Base-by-base conservation (phyloP, 345 rosid species). In the Erucastrum elatum region DNA sequence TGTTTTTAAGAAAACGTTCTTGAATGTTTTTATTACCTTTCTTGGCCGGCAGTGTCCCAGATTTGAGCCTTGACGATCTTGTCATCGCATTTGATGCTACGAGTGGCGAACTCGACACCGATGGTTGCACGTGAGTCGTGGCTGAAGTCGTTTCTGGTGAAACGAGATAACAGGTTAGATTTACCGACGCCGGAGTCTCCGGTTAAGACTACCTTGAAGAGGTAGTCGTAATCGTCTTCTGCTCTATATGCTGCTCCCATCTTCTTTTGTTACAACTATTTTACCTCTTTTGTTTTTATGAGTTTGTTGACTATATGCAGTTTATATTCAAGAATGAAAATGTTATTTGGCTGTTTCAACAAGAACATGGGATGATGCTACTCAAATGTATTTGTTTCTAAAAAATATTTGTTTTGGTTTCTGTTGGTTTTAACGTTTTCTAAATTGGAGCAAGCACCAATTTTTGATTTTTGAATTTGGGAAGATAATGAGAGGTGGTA, bases 1-100 rank as follows among this genome's bases (percentile, higher is more conserved):
- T 8, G 10, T 2, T 2, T 37, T 37, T 7, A 39, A 37, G 41
- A 37, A 37, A 10, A 37, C 3, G 41, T 37, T 37, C 41, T 37
- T 37, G 41, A 37, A 37, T 37, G 3, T 37, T 37, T 8, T 37
- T 37, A 15, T 1, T 67, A 89, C 91, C 97, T 89, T 83, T 94
- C 98, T 81, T 94, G 98, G 13, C 98, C 98, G 7, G 98, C 98
- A 0, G 97, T 90, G 71, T 94, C 98, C 97, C 98, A 94, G 77
- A 91, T 91, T 89, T 94, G 98, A 31, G 97, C 98, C 79, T 91
- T 91, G 62, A 94, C 88, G 44, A 89, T 88, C 82, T 94, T 91
- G 29, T 91, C 98, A 12, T 91, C 96, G 53, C 92, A 89, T 5
- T 83, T 88, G 63, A 91, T 87, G 64, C 90, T 88, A 46, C 94